Evolutionary conservation across 176 grass and related monocot species (phyloP).

Genomic region (Triticum monococcum): DNA sequence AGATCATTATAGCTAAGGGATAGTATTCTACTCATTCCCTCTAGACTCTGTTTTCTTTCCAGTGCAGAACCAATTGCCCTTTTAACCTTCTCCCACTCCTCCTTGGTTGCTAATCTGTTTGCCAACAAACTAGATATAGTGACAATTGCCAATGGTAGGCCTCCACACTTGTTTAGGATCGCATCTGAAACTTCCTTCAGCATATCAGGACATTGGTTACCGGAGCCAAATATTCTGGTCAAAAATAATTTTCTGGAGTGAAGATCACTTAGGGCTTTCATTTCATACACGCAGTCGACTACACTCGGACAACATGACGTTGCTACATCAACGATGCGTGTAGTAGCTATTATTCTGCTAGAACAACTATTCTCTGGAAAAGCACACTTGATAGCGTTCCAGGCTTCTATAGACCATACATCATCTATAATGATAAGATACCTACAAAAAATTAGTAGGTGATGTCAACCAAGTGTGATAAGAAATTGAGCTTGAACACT

Average conservation of each 20-base stretch:
- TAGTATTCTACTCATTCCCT: no score
- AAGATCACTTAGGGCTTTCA: not conserved
- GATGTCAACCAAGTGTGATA: no score
- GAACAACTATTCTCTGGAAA: no score
- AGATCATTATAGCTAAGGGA: no score
- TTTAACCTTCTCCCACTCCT: not conserved
- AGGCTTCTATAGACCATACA: not conserved
- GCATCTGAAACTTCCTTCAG: no score
- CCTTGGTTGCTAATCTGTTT: not conserved
- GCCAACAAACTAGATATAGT: not conserved
- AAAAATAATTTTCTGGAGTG: no score
- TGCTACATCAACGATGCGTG: not conserved
- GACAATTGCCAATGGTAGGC: not conserved
- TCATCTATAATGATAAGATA: no score
- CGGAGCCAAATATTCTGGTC: no score
- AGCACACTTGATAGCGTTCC: not conserved
- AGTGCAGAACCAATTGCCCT: not conserved
- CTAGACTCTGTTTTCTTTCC: not conserved
- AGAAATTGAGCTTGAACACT: no score
- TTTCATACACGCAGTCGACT: not conserved
- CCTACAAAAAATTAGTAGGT: no score
- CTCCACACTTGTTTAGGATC: not conserved
- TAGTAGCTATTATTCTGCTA: not conserved
- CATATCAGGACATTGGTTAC: no score
- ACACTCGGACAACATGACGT: not conserved